Conservation (phyloP, 2,329 filamentous ascomycete species). For the Exserohilum turcica region DNA sequence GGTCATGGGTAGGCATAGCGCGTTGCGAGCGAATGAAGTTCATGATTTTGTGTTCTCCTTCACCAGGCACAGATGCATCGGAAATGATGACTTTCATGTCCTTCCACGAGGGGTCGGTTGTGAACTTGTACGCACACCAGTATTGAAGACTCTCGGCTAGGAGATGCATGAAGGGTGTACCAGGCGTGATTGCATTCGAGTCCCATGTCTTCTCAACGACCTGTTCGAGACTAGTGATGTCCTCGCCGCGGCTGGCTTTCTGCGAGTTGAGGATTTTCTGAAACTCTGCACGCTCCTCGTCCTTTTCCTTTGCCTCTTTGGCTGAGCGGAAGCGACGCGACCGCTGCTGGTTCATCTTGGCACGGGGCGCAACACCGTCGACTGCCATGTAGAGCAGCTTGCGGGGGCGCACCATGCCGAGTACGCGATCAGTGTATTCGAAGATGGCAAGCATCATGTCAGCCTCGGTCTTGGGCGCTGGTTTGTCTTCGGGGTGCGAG, state of each 20-base stretch:
- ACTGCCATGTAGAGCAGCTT: conserved; percentile 98
- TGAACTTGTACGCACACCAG: conserved; percentile 97
- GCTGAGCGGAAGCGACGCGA: conserved; percentile 93
- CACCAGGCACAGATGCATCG: conserved; percentile 94
- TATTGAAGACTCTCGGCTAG: conserved; percentile 88
- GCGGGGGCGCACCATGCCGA: conserved; percentile 96
- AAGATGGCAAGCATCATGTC: conserved; percentile 99
- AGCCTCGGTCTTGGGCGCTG: conserved; percentile 89
- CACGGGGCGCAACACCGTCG: conserved; percentile 94
- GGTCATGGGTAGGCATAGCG: conserved; percentile 86
- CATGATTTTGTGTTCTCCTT: conserved; percentile 99
- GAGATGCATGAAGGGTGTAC: conserved; percentile 98
- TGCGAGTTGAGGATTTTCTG: conserved; percentile 82
- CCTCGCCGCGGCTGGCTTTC: conserved; percentile 59
- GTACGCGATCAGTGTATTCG: conserved; percentile 96
- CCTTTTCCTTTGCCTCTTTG: conserved; percentile 92
- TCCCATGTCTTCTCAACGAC: conserved; percentile 90
- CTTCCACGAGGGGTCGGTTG: conserved; percentile 94
- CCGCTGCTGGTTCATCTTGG: conserved; percentile 99
- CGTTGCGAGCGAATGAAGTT: conserved; percentile 94
- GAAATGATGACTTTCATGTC: conserved; percentile 95
- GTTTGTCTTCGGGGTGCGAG: conserved; percentile 92
- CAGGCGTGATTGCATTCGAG: conserved; percentile 84
- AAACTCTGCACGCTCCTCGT: conserved; percentile 86
- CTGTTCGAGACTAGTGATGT: conserved; percentile 64